phyloP scores from a whole-genome alignment of 1,284 basidiomycete species.

The Volvariella surrecta region DNA sequence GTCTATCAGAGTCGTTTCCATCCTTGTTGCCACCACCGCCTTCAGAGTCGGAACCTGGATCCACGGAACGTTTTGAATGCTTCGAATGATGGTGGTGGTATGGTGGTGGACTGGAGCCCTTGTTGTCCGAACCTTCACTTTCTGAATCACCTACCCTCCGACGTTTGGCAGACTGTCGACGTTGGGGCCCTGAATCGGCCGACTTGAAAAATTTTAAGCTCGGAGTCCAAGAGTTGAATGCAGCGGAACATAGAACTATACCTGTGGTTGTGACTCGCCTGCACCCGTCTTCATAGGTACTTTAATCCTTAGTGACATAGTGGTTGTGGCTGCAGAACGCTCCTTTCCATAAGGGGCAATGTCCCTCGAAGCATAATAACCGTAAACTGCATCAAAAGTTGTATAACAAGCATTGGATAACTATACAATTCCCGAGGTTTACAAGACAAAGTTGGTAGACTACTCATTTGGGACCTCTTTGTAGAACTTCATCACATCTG shows the following conservation, averaged over 20 bases:
- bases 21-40: slow-evolving; percentile 1
- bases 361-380: too few relatives aligned
- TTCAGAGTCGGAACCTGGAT: background rate
- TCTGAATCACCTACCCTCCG: slow-evolving; percentile 5
- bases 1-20: background rate
- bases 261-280: background rate
- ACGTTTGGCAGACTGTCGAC: slow-evolving; percentile 6
- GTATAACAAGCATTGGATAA: too few relatives aligned
- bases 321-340: too few relatives aligned
- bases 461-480: slow-evolving; percentile 25
- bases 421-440: too few relatives aligned
- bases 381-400: too few relatives aligned
- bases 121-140: background rate
- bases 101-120: background rate
- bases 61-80: background rate
- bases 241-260: background rate
- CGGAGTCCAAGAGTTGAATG: too few relatives aligned
- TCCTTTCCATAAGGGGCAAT: too few relatives aligned
- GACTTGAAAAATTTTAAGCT: too few relatives aligned
- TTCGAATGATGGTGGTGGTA: background rate
- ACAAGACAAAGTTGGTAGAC: background rate
- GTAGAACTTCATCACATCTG: slow-evolving; percentile 84
- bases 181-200: background rate
- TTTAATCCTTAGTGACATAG: slow-evolving; percentile 4
- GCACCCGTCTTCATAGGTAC: background rate